These are phyloP conservation scores for Talaromyces sp. DNA, from an alignment of 2,329 filamentous ascomycete genomes.

Conservation along the genomic window DNA sequence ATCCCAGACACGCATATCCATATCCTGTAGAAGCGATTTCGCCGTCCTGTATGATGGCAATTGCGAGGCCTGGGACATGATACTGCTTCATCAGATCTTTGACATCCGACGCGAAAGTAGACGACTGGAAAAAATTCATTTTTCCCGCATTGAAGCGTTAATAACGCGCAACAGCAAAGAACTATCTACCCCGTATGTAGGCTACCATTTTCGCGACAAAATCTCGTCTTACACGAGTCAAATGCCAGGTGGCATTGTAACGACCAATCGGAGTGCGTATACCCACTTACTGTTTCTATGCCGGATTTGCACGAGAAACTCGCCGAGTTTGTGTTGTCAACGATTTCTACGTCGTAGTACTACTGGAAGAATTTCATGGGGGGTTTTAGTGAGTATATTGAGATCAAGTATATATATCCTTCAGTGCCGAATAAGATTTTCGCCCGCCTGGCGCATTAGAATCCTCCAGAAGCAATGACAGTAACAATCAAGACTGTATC, in stretches of 20 bases:
- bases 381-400: too few relatives aligned
- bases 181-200: not conserved
- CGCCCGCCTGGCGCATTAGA: too few relatives aligned
- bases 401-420: too few relatives aligned
- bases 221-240: not conserved
- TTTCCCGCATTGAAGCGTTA: not conserved
- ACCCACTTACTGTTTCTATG: too few relatives aligned
- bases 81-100: constrained; percentile 13
- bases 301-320: too few relatives aligned
- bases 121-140: constrained; percentile 13
- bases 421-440: too few relatives aligned
- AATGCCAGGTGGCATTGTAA: not conserved
- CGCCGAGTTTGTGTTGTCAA: too few relatives aligned
- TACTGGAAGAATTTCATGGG: too few relatives aligned
- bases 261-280: not conserved
- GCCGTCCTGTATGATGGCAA: constrained; percentile 14
- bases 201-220: not conserved
- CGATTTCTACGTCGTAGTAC: too few relatives aligned
- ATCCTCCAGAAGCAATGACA: too few relatives aligned
- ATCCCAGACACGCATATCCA: constrained; percentile 16
- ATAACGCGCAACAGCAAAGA: not conserved
- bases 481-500: too few relatives aligned
- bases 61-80: constrained; percentile 17
- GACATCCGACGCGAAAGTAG: constrained; percentile 7
- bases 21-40: constrained; percentile 12